These are phyloP conservation scores for Apiospora malaysiana DNA, from an alignment of 2,329 filamentous ascomycete species.

Conservation along the genomic window DNA sequence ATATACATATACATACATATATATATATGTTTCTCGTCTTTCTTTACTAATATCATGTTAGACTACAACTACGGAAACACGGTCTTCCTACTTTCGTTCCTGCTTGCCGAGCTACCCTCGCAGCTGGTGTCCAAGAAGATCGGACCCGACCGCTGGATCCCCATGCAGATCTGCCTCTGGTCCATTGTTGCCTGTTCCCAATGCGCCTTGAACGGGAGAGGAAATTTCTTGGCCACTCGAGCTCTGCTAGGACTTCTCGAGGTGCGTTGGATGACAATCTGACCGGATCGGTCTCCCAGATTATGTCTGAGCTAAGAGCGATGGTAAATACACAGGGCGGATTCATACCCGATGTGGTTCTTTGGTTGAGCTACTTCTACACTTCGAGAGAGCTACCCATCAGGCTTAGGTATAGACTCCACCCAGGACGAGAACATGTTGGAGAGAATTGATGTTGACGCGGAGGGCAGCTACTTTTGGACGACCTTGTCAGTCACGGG, in stretches of 20 bases:
- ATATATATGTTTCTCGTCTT: too few relatives aligned
- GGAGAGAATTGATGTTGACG: background rate
- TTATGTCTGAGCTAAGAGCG: background rate
- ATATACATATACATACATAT: too few relatives aligned
- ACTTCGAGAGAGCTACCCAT: slow-evolving; percentile 45
- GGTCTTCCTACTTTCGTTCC: slow-evolving; percentile 59
- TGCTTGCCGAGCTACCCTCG: slow-evolving; percentile 64
- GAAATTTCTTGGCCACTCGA: slow-evolving; percentile 26
- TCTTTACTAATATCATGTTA: too few relatives aligned
- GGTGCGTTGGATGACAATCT: slow-evolving; percentile 25
- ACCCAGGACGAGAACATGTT: background rate
- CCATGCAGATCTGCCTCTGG: slow-evolving; percentile 40
- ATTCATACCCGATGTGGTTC: slow-evolving; percentile 42
- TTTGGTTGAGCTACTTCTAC: slow-evolving; percentile 44
- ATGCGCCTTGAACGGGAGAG: slow-evolving; percentile 32
- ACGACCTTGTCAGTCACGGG: slow-evolving; percentile 41
- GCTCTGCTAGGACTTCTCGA: background rate
- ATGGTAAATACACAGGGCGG: slow-evolving; percentile 33
- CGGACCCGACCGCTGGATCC: slow-evolving; percentile 41
- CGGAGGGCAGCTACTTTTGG: slow-evolving; percentile 41
- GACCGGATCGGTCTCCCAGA: slow-evolving; percentile 27
- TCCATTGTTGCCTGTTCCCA: slow-evolving; percentile 38
- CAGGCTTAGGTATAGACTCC: slow-evolving; percentile 35
- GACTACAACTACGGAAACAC: slow-evolving; percentile 62
- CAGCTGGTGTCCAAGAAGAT: slow-evolving; percentile 63